These are phyloP conservation scores for Kuraishia molischiana DNA, from an alignment of 805 yeast species.

Conservation along the genomic window DNA sequence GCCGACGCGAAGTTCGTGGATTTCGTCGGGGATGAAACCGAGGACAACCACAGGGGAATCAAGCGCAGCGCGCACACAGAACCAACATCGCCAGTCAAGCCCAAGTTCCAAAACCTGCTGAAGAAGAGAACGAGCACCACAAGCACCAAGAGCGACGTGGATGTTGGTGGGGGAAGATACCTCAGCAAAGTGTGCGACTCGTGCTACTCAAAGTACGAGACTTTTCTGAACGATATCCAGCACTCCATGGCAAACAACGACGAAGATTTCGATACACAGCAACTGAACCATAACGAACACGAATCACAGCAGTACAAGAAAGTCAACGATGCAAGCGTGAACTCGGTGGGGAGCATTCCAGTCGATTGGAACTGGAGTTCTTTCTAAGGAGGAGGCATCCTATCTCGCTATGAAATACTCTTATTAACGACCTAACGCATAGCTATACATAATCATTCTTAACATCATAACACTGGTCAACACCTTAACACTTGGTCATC, in stretches of 20 bases:
- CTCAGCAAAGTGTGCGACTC: conserved; percentile 23
- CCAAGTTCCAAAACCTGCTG: background rate
- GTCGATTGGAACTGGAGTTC: conserved; percentile 32
- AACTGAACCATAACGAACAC: background rate
- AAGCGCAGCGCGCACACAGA: conserved; percentile 2
- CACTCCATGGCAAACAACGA: no score
- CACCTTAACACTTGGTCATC: background rate
- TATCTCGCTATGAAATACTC: background rate
- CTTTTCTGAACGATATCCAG: conserved; percentile 14
- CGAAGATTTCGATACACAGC: background rate
- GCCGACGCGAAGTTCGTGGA: conserved; percentile 23
- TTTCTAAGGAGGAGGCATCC: conserved; percentile 10
- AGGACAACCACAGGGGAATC: conserved; percentile 5
- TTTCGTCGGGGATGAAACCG: conserved; percentile 8
- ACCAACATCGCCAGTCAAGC: conserved; percentile 7
- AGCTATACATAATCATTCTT: no score
- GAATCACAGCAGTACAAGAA: no score
- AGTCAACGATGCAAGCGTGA: background rate
- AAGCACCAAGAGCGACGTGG: background rate
- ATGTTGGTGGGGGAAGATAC: conserved; percentile 9
- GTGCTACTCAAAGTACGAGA: conserved; percentile 24
- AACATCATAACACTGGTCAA: no score
- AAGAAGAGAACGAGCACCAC: conserved; percentile 1
- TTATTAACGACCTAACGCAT: no score
- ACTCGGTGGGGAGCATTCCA: conserved; percentile 14